These are phyloP conservation scores for Candida freyschussii DNA, from an alignment of 1,139 yeast species.

Conservation along the genomic window DNA sequence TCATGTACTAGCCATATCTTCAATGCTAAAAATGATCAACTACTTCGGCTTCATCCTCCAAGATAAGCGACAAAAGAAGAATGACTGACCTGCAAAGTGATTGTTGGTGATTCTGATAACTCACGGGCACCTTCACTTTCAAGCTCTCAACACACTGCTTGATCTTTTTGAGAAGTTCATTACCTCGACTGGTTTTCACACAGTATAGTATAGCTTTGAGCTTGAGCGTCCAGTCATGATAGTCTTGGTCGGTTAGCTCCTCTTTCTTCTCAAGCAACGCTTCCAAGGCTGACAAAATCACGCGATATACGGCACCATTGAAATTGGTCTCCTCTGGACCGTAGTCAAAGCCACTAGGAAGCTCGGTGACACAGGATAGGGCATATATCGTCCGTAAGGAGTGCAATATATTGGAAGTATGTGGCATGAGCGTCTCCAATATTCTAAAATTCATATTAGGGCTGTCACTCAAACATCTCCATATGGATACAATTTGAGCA, in stretches of 20 bases:
- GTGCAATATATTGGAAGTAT: neutral
- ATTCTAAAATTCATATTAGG: constrained; percentile 5
- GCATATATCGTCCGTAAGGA: constrained; percentile 4
- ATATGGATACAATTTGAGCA: neutral
- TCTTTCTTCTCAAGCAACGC: constrained; percentile 1
- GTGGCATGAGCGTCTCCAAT: constrained; percentile 4
- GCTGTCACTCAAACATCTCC: constrained; percentile 6
- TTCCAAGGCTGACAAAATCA: constrained; percentile 1
- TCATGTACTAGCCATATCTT: too few species aligned
- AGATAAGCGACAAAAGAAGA: constrained; percentile 2
- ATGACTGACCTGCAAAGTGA: constrained; percentile 8
- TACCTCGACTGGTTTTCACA: constrained; percentile 3
- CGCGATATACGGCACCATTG: too few species aligned
- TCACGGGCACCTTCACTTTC: constrained; percentile 6
- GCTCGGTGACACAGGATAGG: constrained; percentile 3
- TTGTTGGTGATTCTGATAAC: constrained; percentile 7
- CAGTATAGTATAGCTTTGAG: constrained; percentile 5
- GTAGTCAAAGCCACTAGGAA: too few species aligned
- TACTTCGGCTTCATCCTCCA: constrained; percentile 4
- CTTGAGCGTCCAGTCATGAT: constrained; percentile 6
- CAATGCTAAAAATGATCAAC: too few species aligned
- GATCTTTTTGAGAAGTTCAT: constrained; percentile 1
- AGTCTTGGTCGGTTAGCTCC: constrained; percentile 3
- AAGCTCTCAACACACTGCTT: constrained; percentile 1
- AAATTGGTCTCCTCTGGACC: too few species aligned